Evolutionary conservation across 148 eudicot species (phyloP).

Genomic region (Pouteria glomerata): DNA sequence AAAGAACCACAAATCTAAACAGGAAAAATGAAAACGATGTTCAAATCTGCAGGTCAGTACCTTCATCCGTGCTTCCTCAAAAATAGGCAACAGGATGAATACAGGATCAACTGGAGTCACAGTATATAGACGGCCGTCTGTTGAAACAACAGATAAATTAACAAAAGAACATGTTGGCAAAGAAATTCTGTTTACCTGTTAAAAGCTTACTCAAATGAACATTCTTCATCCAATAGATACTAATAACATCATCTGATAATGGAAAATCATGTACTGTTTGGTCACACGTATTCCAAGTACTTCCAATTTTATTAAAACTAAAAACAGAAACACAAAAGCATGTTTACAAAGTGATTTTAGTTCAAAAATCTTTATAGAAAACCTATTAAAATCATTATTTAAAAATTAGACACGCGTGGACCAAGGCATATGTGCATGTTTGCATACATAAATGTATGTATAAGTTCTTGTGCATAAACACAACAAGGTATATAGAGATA

Average conservation of each 20-base stretch:
- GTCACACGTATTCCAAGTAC: too few relatives aligned
- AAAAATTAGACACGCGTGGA: too few relatives aligned
- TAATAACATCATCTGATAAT: not conserved
- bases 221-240: not conserved
- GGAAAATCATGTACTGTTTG: not conserved
- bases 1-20: not conserved
- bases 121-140: slow-evolving; percentile 85
- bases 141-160: not conserved
- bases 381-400: too few relatives aligned
- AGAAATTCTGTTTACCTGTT: not conserved
- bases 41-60: slow-evolving; percentile 19
- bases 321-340: too few relatives aligned
- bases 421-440: too few relatives aligned
- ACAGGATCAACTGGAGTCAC: slow-evolving; percentile 96
- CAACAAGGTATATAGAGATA: too few relatives aligned
- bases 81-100: slow-evolving; percentile 80
- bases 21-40: not conserved
- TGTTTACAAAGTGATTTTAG: too few relatives aligned
- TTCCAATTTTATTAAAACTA: too few relatives aligned
- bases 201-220: not conserved
- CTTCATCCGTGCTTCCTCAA: slow-evolving; percentile 96
- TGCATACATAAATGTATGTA: too few relatives aligned
- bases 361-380: too few relatives aligned
- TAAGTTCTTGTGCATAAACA: too few relatives aligned
- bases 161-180: not conserved